A percentile compares a stretch with the other conserved stretches of the same genome.
These are phyloP conservation scores for Penicillium salamii DNA, from an alignment of 495 filamentous ascomycete genomes.

Conservation along the genomic window DNA sequence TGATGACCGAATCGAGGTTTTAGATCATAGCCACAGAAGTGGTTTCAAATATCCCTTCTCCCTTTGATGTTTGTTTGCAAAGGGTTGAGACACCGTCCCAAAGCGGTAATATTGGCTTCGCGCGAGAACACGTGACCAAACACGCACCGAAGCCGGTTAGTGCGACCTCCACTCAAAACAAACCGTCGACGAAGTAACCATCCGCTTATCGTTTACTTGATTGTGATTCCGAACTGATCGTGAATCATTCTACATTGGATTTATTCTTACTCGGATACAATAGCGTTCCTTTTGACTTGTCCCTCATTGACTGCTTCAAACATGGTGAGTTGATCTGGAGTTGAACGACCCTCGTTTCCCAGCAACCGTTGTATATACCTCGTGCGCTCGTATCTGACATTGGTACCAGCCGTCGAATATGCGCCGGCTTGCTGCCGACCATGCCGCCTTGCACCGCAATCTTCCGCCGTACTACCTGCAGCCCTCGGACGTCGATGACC, in stretches of 20 bases:
- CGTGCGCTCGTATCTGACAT: conserved; percentile 10
- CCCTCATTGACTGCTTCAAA: background rate
- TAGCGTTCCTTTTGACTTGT: too few species aligned
- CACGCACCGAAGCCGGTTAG: conserved; percentile 21
- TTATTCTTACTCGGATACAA: background rate
- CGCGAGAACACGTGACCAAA: conserved; percentile 7
- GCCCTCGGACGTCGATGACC: conserved; percentile 53
- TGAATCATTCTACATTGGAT: background rate
- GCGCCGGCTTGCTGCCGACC: conserved; percentile 65
- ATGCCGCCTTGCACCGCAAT: conserved; percentile 54
- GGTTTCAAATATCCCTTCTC: too few species aligned
- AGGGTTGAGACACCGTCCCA: conserved; percentile 1
- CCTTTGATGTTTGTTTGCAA: background rate
- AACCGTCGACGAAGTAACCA: conserved; percentile 28
- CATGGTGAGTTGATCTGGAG: conserved; percentile 15
- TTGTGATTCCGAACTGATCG: conserved; percentile 3
- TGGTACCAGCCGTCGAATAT: conserved; percentile 42
- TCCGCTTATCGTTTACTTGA: conserved; percentile 13
- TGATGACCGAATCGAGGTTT: too few species aligned
- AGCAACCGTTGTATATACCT: conserved; percentile 3
- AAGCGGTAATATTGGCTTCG: conserved; percentile 11
- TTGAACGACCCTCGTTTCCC: background rate
- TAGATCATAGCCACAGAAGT: too few species aligned
- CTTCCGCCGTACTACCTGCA: conserved; percentile 70
- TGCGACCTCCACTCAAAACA: conserved; percentile 15